Evolutionary conservation across 768 basidiomycete genomes (phyloP), one percentile per base, ranked within the genome.

Genomic region (Daedaleopsis nitida): DNA sequence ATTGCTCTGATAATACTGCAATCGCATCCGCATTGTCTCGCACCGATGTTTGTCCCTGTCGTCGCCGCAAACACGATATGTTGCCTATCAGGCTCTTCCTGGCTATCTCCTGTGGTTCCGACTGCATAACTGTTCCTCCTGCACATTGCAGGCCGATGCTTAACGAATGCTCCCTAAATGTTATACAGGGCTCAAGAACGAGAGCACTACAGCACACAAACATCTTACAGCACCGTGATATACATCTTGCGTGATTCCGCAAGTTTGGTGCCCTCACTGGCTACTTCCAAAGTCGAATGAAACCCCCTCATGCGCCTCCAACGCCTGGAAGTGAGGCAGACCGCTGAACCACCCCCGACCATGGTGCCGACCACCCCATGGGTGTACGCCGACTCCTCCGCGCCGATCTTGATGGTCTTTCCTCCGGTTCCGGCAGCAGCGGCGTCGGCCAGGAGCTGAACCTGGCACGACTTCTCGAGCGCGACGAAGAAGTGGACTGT

Each of bases 261-360:
- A n/a, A n/a, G n/a, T n/a, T n/a, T n/a, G n/a, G n/a, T n/a, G n/a
- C n/a, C n/a, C n/a, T n/a, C n/a, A n/a, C n/a, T n/a, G n/a, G n/a
- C n/a, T n/a, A 35, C 24, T 43, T 32, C 32, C 34, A 13, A 53
- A 50, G 39, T 66, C 52, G 42, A 65, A 68, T 38, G 23, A 58
- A 27, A 65, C 68, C 1, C 77, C 75, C 59, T 78, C 77, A 43
- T 70, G 68, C 3, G 67, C 66, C 62, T 78, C 77, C 38, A 79
- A 63, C 17, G 76, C 62, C 56, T 74, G 69, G 64, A 78, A 78
- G 64, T 79, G 76, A 39, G 73, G 69, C 39, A 69, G 62, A 12
- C 73, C 77, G 58, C 72, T 73, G 68, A 78, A 77, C 77, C 74
- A 78, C 9, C 78, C 78, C 16, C 74, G 24, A 32, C 42, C 44